Conservation (phyloP, 2,329 filamentous ascomycete genomes). For the Kalmusia sp. region DNA sequence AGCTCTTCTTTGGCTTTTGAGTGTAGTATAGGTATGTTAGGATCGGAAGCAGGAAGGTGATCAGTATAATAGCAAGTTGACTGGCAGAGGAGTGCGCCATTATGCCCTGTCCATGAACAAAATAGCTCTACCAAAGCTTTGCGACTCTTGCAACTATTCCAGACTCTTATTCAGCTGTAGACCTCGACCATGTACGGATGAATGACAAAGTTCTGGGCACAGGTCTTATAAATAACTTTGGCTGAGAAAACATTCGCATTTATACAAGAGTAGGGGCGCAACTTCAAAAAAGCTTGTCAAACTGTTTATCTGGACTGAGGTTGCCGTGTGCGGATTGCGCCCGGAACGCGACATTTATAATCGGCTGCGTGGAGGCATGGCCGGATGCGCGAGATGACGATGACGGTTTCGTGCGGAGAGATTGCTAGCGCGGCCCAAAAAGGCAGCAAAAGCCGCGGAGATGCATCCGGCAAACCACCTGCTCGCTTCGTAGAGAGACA, state of each 20-base stretch:
- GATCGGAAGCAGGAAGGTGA: slow-evolving; percentile 38
- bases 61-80: slow-evolving; percentile 33
- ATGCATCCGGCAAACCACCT: neutral
- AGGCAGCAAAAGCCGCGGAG: neutral
- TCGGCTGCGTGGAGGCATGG: neutral
- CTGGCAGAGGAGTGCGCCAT: slow-evolving; percentile 35
- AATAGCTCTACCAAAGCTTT: neutral
- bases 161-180: neutral
- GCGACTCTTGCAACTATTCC: neutral
- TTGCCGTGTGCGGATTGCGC: no score
- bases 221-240: no score
- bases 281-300: neutral
- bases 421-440: slow-evolving; percentile 1
- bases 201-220: neutral
- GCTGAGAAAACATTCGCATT: neutral
- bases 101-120: neutral
- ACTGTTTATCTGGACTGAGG: no score
- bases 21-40: slow-evolving; percentile 38
- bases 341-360: neutral
- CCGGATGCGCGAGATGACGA: slow-evolving; percentile 4
- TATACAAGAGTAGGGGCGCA: neutral
- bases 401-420: neutral
- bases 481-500: neutral
- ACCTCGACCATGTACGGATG: neutral
- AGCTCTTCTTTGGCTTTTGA: slow-evolving; percentile 17